Base-by-base conservation (phyloP, 495 filamentous ascomycete genomes). In the Chaetomidium leptoderma region DNA sequence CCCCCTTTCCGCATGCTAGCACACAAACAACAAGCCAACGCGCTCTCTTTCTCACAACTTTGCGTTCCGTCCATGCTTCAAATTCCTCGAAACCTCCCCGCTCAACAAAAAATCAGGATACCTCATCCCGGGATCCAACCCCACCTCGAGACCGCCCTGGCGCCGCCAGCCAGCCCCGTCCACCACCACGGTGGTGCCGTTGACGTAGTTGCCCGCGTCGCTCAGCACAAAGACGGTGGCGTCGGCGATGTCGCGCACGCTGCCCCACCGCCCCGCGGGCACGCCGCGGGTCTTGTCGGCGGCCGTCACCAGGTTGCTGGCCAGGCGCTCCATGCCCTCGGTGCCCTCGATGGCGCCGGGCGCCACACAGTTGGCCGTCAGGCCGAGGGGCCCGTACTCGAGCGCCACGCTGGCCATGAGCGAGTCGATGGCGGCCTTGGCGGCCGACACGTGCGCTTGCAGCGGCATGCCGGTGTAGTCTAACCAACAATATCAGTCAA, bases 381-480 rank as follows among this genome's bases (percentile, higher is more conserved):
- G 66, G 1, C 93, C 93, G 32, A 80, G 79, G 0, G 93, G 93
- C 0, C 92, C 92, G 59, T 90, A 89, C 68, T 98, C 93, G 33
- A 98, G 78, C 4, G 89, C 86, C n/a, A n/a, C n/a, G n/a, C n/a
- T n/a, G n/a, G n/a, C n/a, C n/a, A n/a, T n/a, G 0, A 90, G 78
- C 9, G 90, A 83, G 69, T 98, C 93, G 19, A 98, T 82, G 24
- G 86, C 91, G 0, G 93, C 90, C 73, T 98, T 98, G 51, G 93
- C 93, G 6, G 89, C 91, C 3, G 84, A 77, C 17, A 91, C 92
- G 69, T 97, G 93, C 3, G 85, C 77, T 68, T 97, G 93, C 66
- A 92, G 82, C 0, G 91, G 87, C 68, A 82, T 81, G 23, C 87
- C 88, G 0, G 83, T 83, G 73, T 92, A 97, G 74, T 98, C n/a